phyloP scores from a whole-genome alignment of 1,139 yeast genomes.

The Geotrichum reessii region DNA sequence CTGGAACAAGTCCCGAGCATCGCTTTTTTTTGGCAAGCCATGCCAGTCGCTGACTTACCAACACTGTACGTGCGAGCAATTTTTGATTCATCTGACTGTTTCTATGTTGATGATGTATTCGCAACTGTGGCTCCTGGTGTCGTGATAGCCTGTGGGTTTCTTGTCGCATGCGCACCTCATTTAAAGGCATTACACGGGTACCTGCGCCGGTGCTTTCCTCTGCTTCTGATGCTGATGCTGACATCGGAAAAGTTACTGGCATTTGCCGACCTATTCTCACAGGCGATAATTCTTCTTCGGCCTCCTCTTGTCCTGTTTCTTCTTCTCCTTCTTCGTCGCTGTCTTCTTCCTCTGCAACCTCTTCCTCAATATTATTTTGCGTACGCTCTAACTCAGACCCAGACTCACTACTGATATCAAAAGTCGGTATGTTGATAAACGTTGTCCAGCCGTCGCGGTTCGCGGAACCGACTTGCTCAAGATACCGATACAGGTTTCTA shows the following conservation, averaged over 20 bases:
- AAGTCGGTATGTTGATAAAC: background rate
- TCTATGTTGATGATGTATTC: background rate
- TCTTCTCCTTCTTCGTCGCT: background rate
- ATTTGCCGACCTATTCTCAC: background rate
- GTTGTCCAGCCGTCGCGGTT: background rate
- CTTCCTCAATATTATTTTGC: no score
- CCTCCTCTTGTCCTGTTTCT: background rate
- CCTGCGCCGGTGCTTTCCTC: background rate
- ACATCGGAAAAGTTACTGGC: background rate
- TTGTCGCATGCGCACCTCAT: background rate
- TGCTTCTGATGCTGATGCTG: background rate
- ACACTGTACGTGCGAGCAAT: background rate
- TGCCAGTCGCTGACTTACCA: conserved; percentile 13
- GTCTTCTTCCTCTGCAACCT: background rate
- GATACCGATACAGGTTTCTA: background rate
- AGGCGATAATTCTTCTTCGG: background rate
- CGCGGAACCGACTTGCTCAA: background rate
- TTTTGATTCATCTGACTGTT: background rate
- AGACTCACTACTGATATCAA: background rate
- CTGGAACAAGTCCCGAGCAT: conserved; percentile 12
- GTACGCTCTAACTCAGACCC: background rate
- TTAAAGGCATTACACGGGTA: background rate
- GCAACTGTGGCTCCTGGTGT: background rate
- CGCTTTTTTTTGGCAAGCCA: conserved; percentile 14
- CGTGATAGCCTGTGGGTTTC: background rate